These are phyloP conservation scores for Crotalaria pallida DNA, from an alignment of 306 rosid species.

Conservation along the genomic window DNA sequence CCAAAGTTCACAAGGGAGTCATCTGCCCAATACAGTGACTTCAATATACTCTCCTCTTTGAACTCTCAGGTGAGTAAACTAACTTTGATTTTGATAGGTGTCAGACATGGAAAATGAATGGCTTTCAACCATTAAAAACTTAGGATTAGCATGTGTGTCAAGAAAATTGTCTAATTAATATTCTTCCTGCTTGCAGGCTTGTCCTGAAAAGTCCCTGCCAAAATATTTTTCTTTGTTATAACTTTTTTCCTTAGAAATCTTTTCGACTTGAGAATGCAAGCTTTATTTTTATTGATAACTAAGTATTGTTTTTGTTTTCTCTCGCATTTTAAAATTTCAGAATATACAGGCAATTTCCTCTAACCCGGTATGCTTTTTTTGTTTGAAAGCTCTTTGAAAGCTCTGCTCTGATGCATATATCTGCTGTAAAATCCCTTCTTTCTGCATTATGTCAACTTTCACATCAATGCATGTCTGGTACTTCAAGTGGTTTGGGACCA, in stretches of 20 bases:
- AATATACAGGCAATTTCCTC: constrained; percentile 19
- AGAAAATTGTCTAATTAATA: neutral
- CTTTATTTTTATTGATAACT: neutral
- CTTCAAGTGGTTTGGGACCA: constrained; percentile 63
- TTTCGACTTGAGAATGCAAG: constrained; percentile 1
- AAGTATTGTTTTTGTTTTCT: neutral
- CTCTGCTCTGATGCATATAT: constrained; percentile 85
- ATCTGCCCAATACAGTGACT: constrained; percentile 86
- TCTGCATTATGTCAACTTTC: constrained; percentile 90
- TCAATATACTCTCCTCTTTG: constrained; percentile 90
- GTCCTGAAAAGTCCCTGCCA: constrained; percentile 11
- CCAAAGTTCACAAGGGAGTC: constrained; percentile 76
- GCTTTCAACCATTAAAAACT: constrained; percentile 12
- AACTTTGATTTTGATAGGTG: constrained; percentile 10
- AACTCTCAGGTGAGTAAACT: constrained; percentile 77
- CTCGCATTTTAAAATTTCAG: neutral
- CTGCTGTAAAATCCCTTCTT: constrained; percentile 90
- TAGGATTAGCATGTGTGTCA: neutral
- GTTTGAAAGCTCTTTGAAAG: constrained; percentile 85
- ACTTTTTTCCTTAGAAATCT: neutral
- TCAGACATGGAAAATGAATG: neutral
- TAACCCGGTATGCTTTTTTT: constrained; percentile 32
- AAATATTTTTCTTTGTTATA: constrained; percentile 5
- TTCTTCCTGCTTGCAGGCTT: neutral
- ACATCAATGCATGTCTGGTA: constrained; percentile 60